These are phyloP conservation scores for Zymoseptoria pseudotritici DNA, from an alignment of 2,329 filamentous ascomycete genomes.

Conservation along the genomic window DNA sequence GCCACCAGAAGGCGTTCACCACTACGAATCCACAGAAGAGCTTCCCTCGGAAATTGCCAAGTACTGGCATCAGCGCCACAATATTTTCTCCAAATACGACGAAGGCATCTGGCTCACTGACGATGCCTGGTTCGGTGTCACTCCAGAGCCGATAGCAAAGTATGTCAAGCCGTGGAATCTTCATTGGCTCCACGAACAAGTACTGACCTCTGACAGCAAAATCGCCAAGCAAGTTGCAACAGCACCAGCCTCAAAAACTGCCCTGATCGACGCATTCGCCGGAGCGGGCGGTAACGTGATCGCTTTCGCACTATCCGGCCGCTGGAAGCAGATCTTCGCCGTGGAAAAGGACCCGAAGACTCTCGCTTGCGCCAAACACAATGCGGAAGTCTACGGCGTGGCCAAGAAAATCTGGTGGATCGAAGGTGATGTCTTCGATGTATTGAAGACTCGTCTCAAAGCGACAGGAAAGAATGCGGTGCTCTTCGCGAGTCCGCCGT, in stretches of 20 bases:
- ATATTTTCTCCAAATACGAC: slow-evolving; percentile 81
- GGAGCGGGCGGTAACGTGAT: slow-evolving; percentile 92
- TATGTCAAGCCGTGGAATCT: slow-evolving; percentile 37
- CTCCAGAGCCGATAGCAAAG: slow-evolving; percentile 84
- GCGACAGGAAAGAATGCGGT: slow-evolving; percentile 46
- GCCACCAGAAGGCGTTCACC: slow-evolving; percentile 59
- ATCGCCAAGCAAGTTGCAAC: slow-evolving; percentile 66
- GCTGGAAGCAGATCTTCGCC: slow-evolving; percentile 78
- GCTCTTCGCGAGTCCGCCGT: slow-evolving; percentile 66
- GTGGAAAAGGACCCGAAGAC: slow-evolving; percentile 77
- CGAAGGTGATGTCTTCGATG: slow-evolving; percentile 76
- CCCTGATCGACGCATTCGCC: slow-evolving; percentile 81
- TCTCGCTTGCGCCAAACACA: slow-evolving; percentile 84
- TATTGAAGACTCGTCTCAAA: slow-evolving; percentile 49
- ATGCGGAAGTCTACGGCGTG: slow-evolving; percentile 79
- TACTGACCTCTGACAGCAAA: slow-evolving; percentile 49
- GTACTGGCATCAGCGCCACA: slow-evolving; percentile 85
- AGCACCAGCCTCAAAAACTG: slow-evolving; percentile 49
- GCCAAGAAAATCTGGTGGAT: slow-evolving; percentile 75
- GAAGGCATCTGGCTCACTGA: slow-evolving; percentile 85
- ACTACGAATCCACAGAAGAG: slow-evolving; percentile 63
- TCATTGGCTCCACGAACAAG: background rate
- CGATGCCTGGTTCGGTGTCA: slow-evolving; percentile 94
- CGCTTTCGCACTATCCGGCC: slow-evolving; percentile 74
- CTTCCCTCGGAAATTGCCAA: slow-evolving; percentile 82